phyloP scores from a whole-genome alignment of 768 basidiomycete genomes.

The Russula sp. region DNA sequence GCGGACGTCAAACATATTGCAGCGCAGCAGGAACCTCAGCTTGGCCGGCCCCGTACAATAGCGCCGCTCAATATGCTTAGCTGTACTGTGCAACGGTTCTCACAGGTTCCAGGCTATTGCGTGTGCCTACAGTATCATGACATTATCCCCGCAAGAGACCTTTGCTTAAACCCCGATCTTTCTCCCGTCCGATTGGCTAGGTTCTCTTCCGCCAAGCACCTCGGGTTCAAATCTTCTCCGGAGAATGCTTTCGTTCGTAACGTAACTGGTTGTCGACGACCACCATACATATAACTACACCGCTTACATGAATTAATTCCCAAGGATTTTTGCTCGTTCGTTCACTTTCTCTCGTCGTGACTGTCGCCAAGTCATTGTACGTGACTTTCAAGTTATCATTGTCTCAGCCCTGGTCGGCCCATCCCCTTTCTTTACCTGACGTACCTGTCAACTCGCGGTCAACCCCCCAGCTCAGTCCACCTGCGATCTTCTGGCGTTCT shows the following conservation, averaged over 20 bases:
- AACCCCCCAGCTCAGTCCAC: neutral
- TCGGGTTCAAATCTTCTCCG: neutral
- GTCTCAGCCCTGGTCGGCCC: neutral
- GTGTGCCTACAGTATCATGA: too few relatives aligned
- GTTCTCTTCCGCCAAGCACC: neutral
- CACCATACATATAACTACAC: neutral
- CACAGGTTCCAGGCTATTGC: neutral
- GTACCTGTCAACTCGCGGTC: neutral
- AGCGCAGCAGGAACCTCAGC: neutral
- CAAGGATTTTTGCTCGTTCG: neutral
- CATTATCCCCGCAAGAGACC: too few relatives aligned
- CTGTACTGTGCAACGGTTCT: neutral
- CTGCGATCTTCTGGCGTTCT: neutral
- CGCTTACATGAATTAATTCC: neutral
- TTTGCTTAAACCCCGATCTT: neutral
- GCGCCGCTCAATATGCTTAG: neutral
- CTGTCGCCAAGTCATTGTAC: neutral
- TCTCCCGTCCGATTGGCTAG: neutral
- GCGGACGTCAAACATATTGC: neutral
- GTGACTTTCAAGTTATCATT: neutral
- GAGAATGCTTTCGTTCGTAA: neutral
- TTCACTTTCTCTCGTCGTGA: neutral
- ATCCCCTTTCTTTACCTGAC: neutral
- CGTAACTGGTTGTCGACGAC: neutral
- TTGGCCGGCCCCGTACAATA: neutral